Percentiles rank a stretch among this genome's conserved stretches.
These are phyloP conservation scores for Chaetomium cochliodes DNA, from an alignment of 495 filamentous ascomycete genomes.

Conservation along the genomic window DNA sequence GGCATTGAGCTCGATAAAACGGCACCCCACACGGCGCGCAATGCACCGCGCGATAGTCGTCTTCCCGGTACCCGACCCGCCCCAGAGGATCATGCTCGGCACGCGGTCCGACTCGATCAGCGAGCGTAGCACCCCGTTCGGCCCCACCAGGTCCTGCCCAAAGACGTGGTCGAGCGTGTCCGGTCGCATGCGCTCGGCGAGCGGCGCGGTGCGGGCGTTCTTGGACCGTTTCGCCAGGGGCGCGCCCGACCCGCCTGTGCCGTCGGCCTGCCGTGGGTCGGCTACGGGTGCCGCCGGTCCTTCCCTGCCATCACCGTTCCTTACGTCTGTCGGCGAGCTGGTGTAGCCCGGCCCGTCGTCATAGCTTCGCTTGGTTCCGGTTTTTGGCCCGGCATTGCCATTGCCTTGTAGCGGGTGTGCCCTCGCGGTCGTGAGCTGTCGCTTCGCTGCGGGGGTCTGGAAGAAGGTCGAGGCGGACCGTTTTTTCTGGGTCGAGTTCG, in stretches of 20 bases:
- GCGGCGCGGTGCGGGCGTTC: conserved; percentile 68
- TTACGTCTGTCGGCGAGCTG: conserved; percentile 29
- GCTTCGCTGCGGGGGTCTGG: conserved; percentile 63
- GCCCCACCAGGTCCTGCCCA: conserved; percentile 89
- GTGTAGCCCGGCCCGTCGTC: conserved; percentile 45
- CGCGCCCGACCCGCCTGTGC: not conserved
- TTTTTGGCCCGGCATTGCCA: conserved; percentile 14
- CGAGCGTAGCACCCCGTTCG: conserved; percentile 77
- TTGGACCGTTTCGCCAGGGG: conserved; percentile 59
- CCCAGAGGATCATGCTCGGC: conserved; percentile 96
- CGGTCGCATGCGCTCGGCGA: conserved; percentile 94
- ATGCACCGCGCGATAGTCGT: conserved; percentile 96
- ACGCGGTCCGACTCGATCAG: conserved; percentile 84
- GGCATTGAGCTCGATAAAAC: conserved; percentile 96
- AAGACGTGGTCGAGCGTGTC: conserved; percentile 78
- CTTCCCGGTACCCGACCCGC: conserved; percentile 87
- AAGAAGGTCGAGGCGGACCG: conserved; percentile 70
- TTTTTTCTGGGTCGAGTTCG: conserved; percentile 50
- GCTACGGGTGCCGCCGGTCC: conserved; percentile 17
- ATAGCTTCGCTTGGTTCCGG: conserved; percentile 42
- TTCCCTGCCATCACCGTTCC: conserved; percentile 23
- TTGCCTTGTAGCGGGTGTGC: conserved; percentile 33
- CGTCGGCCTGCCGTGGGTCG: conserved; percentile 1
- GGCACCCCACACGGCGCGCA: conserved; percentile 71
- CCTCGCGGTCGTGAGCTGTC: conserved; percentile 35